Evolutionary conservation across 352 stramenopile genomes (phyloP).

Genomic region (Peronosclerospora sorghi): DNA sequence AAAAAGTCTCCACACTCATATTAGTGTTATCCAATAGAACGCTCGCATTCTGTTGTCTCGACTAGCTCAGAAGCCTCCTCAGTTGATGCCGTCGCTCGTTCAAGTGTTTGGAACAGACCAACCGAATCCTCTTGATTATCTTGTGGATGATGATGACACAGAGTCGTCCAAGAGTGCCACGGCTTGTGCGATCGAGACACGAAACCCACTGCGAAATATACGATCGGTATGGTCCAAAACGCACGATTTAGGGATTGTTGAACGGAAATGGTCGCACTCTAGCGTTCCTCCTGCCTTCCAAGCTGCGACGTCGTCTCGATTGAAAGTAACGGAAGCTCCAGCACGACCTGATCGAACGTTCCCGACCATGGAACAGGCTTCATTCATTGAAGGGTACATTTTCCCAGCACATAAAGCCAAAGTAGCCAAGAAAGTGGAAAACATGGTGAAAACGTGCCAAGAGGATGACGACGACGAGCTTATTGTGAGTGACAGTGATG

Average conservation of each 20-base stretch:
- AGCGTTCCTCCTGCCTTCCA: constrained; percentile 13
- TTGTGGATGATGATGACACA: constrained; percentile 23
- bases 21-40: no score
- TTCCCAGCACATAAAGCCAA: constrained; percentile 74
- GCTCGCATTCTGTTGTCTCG: constrained; percentile 46
- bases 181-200: background rate
- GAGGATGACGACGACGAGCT: constrained; percentile 28
- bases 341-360: constrained; percentile 36
- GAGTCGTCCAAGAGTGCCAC: constrained; percentile 2
- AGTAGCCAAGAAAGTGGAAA: constrained; percentile 63
- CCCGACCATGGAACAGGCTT: constrained; percentile 38
- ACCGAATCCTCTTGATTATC: constrained; percentile 58
- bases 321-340: constrained; percentile 38
- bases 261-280: constrained; percentile 34
- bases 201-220: constrained; percentile 23
- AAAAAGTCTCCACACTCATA: no score
- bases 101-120: constrained; percentile 75
- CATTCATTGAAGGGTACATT: constrained; percentile 75
- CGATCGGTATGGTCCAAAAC: constrained; percentile 72
- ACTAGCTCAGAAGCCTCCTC: constrained; percentile 62
- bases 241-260: constrained; percentile 51
- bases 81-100: constrained; percentile 64
- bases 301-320: constrained; percentile 4
- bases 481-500: constrained; percentile 65
- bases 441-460: constrained; percentile 32